Percentiles rank a stretch among this genome's conserved stretches.
Conservation (phyloP, 2,329 filamentous ascomycete species). For the Penicillium sp. region DNA sequence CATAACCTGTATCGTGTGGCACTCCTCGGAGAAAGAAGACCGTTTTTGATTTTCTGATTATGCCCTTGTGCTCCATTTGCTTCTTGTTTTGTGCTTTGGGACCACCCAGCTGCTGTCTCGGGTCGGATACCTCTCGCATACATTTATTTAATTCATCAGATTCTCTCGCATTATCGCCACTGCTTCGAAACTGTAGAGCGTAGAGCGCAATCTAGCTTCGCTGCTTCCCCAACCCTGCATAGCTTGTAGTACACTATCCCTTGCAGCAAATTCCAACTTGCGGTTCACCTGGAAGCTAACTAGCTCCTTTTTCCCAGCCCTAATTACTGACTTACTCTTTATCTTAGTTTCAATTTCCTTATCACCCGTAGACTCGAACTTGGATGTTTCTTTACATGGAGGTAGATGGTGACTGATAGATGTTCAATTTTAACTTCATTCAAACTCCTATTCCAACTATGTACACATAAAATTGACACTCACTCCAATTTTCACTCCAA, state of each 20-base stretch:
- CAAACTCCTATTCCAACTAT: neutral
- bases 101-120: conserved; percentile 17
- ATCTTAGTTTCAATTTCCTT: too few species aligned
- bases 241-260: neutral
- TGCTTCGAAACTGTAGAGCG: neutral
- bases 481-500: neutral
- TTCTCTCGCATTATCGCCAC: neutral
- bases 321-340: too few species aligned
- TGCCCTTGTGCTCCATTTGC: neutral
- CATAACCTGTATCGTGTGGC: conserved; percentile 31
- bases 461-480: neutral
- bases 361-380: neutral
- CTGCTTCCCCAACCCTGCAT: accelerated
- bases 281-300: too few species aligned
- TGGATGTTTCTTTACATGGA: too few species aligned
- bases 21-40: conserved; percentile 35
- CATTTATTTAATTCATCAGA: conserved; percentile 21
- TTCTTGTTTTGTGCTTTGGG: conserved; percentile 10
- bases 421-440: neutral
- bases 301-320: neutral
- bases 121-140: conserved; percentile 16
- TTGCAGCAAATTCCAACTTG: neutral
- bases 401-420: too few species aligned
- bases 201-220: accelerated
- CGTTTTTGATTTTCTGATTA: conserved; percentile 17